Conservation (phyloP, 192 early-diverging fungal species). For the Mortierella hygrophila region DNA sequence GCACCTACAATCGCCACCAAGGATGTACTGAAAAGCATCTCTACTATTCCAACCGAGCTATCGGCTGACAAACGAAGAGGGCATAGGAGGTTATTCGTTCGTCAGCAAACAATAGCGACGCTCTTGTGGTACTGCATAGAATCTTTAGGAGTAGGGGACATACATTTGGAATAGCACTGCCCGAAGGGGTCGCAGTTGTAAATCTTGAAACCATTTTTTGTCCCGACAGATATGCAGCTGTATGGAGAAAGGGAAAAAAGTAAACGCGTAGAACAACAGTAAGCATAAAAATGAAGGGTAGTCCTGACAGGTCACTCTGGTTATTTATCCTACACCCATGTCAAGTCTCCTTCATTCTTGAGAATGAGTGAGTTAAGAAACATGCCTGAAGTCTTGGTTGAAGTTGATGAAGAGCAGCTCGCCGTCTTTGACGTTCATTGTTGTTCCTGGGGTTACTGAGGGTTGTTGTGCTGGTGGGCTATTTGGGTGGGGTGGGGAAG, state of each 20-base stretch:
- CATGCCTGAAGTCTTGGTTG: slow-evolving; percentile 80
- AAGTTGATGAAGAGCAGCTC: slow-evolving; percentile 82
- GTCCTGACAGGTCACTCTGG: background rate
- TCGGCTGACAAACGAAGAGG: slow-evolving; percentile 64
- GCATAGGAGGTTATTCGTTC: background rate
- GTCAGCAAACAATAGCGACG: background rate
- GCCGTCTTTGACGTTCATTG: slow-evolving; percentile 55
- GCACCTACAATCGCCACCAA: slow-evolving; percentile 94
- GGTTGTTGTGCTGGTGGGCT: background rate
- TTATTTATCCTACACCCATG: background rate
- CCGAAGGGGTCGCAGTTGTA: slow-evolving; percentile 97
- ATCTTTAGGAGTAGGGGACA: no score
- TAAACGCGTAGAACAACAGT: background rate
- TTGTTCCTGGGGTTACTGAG: background rate
- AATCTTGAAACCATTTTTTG: slow-evolving; percentile 87
- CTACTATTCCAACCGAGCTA: slow-evolving; percentile 91
- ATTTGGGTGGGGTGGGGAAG: background rate
- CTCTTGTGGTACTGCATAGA: background rate
- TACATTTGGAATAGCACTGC: slow-evolving; percentile 88
- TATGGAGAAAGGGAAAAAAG: background rate
- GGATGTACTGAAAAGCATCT: slow-evolving; percentile 96
- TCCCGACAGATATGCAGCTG: slow-evolving; percentile 90
- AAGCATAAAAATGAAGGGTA: background rate
- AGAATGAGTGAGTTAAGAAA: background rate
- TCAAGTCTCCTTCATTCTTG: background rate